Conservation (phyloP, 345 rosid genomes). For the Clarkia xantiana region DNA sequence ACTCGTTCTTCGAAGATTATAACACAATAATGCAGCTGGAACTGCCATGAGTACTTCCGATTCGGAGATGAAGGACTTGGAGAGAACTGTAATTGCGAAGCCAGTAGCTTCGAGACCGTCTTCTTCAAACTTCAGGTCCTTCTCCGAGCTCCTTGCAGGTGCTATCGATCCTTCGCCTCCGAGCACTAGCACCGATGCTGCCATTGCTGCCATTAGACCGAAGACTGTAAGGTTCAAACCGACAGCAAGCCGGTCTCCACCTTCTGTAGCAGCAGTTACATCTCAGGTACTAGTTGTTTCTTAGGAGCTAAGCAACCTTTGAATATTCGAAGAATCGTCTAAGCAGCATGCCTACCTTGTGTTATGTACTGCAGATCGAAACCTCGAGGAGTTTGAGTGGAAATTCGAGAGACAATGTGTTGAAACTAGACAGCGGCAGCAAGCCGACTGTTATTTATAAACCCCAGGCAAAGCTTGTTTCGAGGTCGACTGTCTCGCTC, state of each 20-base stretch:
- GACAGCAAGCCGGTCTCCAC: slow-evolving; percentile 17
- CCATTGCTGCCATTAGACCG: slow-evolving; percentile 54
- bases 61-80: slow-evolving; percentile 52
- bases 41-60: too few species aligned
- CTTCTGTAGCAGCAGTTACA: slow-evolving; percentile 13
- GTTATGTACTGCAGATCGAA: slow-evolving; percentile 17
- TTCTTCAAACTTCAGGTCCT: slow-evolving; percentile 41
- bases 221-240: slow-evolving; percentile 60
- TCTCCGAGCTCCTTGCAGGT: slow-evolving; percentile 58
- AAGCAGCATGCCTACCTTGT: background rate
- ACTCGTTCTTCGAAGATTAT: too few species aligned
- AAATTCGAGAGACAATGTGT: slow-evolving; percentile 27
- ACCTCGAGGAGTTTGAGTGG: slow-evolving; percentile 15
- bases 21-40: too few species aligned
- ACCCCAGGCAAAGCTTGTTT: slow-evolving; percentile 80
- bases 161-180: slow-evolving; percentile 34
- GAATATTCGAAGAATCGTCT: too few species aligned
- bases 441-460: slow-evolving; percentile 44
- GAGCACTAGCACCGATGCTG: slow-evolving; percentile 20
- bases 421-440: slow-evolving; percentile 25
- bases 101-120: slow-evolving; percentile 89
- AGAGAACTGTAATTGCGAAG: slow-evolving; percentile 51
- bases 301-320: too few species aligned
- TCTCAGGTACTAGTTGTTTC: slow-evolving; percentile 30
- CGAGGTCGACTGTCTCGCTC: slow-evolving; percentile 56